Evolutionary conservation across 129 eudicot species (phyloP).

Genomic region (Arctium minus): DNA sequence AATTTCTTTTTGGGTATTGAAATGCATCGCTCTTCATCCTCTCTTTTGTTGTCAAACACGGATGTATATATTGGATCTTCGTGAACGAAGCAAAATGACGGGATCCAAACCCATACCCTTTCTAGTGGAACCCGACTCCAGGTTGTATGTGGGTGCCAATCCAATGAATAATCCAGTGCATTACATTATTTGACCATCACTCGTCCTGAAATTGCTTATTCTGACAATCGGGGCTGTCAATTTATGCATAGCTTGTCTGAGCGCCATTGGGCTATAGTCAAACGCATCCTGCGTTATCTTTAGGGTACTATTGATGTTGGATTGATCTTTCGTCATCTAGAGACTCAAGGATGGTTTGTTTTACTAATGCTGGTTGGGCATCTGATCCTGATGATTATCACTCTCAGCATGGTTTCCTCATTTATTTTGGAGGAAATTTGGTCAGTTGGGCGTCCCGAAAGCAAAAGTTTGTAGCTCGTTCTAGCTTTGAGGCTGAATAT

Average conservation of each 20-base stretch:
- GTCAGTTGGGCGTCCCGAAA: not conserved
- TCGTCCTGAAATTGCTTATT: no score
- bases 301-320: not conserved
- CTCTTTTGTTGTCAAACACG: not conserved
- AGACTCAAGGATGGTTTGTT: no score
- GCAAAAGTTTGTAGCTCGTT: not conserved
- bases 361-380: slow-evolving; percentile 14
- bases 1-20: not conserved
- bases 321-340: not conserved
- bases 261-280: not conserved
- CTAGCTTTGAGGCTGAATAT: not conserved
- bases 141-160: not conserved
- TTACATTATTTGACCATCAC: not conserved
- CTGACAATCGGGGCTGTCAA: not conserved
- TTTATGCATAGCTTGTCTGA: slow-evolving; percentile 18
- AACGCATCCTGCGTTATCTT: not conserved
- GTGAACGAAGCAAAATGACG: not conserved
- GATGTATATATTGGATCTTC: not conserved
- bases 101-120: not conserved
- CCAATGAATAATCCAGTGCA: not conserved
- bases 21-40: not conserved
- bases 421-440: not conserved
- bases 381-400: not conserved
- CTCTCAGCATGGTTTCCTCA: not conserved
- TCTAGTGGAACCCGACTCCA: not conserved